Conservation (phyloP, 495 filamentous ascomycete genomes). For the Mytilinidion resinicola region DNA sequence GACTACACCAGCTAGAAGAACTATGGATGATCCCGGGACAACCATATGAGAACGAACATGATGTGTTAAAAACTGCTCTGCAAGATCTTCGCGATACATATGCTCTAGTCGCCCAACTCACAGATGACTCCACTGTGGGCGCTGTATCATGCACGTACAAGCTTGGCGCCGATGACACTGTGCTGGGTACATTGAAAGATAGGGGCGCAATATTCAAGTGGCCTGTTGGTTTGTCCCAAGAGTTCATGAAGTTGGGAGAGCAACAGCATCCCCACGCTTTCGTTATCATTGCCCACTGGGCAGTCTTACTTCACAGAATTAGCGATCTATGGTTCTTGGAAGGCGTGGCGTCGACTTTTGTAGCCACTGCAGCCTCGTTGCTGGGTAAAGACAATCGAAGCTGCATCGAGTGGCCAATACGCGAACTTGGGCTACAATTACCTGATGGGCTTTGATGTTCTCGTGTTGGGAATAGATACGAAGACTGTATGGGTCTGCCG, state of each 20-base stretch:
- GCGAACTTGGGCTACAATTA: constrained; percentile 5
- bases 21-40: constrained; percentile 14
- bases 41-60: constrained; percentile 3
- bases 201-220: constrained; percentile 18
- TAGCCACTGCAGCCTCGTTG: constrained; percentile 11
- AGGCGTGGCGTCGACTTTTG: constrained; percentile 12
- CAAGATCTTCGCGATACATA: constrained; percentile 4
- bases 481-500: too few species aligned
- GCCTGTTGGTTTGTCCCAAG: constrained; percentile 5
- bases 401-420: constrained; percentile 18
- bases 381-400: constrained; percentile 18
- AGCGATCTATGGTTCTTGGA: constrained; percentile 22
- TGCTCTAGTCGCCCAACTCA: constrained; percentile 18
- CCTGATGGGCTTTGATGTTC: too few species aligned
- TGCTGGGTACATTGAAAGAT: constrained; percentile 14
- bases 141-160: not conserved
- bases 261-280: constrained; percentile 17
- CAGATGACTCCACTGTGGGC: not conserved
- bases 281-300: constrained; percentile 20
- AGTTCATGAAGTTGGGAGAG: constrained; percentile 17
- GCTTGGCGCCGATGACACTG: constrained; percentile 9
- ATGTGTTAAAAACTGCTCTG: constrained; percentile 2
- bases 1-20: constrained; percentile 7
- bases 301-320: constrained; percentile 12
- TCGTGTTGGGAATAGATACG: too few species aligned